Base-by-base conservation (phyloP, 768 basidiomycete genomes). In the Coprinopsis sp. region DNA sequence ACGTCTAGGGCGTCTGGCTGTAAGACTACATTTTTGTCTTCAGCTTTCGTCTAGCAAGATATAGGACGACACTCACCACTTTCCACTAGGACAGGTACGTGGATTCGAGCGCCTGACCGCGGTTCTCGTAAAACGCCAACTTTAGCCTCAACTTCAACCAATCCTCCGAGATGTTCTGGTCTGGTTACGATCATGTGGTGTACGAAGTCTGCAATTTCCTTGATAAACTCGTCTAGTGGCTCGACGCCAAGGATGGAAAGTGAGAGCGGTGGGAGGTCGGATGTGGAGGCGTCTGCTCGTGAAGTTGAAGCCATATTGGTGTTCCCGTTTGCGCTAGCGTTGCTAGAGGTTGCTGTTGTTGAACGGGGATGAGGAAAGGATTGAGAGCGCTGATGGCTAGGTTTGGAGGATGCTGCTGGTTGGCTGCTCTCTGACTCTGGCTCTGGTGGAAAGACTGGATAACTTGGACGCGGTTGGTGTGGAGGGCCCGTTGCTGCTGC, bases 141-240 rank as follows among this genome's bases (percentile, higher is more conserved):
- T 67, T 95, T 95, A 2, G 90, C 92, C 64, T 95, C 93, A 8
- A 95, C 85, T 69, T 95, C 93, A 21, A 95, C 76, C 27, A 71
- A 71, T 27, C 79, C 79, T 42, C 55, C 53, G 8, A 76, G 42
- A 44, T 67, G 59, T 52, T 79, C 73, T 16, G 79, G 76, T 19
- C 77, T 74, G 4, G 70, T 79, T 44, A 61, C 57, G 55, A 90
- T 79, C 70, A 76, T 81, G 58, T 84, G 82, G 64, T 82, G 81
- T 30, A 94, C 71, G 65, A 91, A 96, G 67, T 95, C 90, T 29
- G 90, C 92, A 46, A 96, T 76, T 61, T 91, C 88, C 60, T 81
- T 81, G 62, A 92, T 91, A 60, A 96, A 93, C 59, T 95, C 93
- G 64, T 96, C 93, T 24, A 91, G 69, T 2, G 92, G 92, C 60